Percentiles rank a stretch among this genome's conserved stretches.
Conservation (phyloP, 2,329 filamentous ascomycete species). For the Aspergillus sp. region DNA sequence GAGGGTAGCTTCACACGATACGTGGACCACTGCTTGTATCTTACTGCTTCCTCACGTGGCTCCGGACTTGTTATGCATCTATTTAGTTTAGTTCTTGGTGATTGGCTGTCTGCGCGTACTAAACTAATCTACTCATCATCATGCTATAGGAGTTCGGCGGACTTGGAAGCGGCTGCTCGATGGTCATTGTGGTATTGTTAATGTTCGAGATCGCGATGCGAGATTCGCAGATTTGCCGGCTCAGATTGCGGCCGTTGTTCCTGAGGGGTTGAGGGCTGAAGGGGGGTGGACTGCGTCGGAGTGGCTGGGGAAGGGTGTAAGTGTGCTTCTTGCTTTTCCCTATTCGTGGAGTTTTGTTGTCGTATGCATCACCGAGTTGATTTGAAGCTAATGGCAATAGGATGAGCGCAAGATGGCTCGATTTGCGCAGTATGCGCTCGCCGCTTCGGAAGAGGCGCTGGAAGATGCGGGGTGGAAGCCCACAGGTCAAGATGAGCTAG, state of each 20-base stretch:
- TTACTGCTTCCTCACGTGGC: background rate
- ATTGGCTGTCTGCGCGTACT: conserved; percentile 8
- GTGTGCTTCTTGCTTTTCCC: conserved; percentile 16
- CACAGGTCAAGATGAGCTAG: conserved; percentile 62
- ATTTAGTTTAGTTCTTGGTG: background rate
- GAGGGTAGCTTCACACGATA: conserved; percentile 24
- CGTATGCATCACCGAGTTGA: background rate
- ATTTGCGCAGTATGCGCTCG: conserved; percentile 90
- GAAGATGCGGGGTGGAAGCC: conserved; percentile 79
- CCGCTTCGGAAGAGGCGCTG: conserved; percentile 83
- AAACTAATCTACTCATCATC: conserved; percentile 9
- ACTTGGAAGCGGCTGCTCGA: conserved; percentile 83
- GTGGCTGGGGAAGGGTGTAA: conserved; percentile 50
- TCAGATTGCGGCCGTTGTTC: conserved; percentile 82
- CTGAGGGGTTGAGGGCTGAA: conserved; percentile 55
- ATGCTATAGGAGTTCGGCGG: conserved; percentile 62
- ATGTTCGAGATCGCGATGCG: conserved; percentile 65
- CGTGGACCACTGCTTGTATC: background rate
- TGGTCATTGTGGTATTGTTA: conserved; percentile 79
- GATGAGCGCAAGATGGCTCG: conserved; percentile 80
- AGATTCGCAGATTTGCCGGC: conserved; percentile 77
- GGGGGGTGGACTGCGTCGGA: conserved; percentile 51
- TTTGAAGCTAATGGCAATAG: conserved; percentile 37
- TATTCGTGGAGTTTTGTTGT: background rate
- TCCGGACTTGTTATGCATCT: background rate